Evolutionary conservation across 2,329 filamentous ascomycete species (phyloP).

Genomic region (Hymenoscyphus albidus): DNA sequence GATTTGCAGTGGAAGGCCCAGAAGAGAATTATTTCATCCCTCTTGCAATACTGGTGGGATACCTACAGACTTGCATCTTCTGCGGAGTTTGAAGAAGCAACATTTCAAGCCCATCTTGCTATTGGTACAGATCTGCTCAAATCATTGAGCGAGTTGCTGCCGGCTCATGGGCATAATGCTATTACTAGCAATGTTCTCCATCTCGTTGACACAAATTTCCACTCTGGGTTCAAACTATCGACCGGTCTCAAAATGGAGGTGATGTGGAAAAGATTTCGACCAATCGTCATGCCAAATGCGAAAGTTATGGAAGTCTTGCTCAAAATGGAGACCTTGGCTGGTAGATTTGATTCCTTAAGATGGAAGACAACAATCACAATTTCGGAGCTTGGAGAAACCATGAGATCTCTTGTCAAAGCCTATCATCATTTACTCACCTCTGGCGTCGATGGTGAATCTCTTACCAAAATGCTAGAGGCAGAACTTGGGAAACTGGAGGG

Average conservation of each 20-base stretch:
- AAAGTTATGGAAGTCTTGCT: conserved; percentile 44
- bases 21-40: conserved; percentile 38
- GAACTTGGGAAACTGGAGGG: conserved; percentile 52
- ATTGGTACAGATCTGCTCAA: conserved; percentile 34
- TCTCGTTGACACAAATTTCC: conserved; percentile 55
- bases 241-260: conserved; percentile 77
- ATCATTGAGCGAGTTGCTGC: conserved; percentile 5
- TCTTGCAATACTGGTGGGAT: conserved; percentile 53
- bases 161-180: not conserved
- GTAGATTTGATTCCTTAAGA: conserved; percentile 56
- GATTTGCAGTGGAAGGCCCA: conserved; percentile 35
- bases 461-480: conserved; percentile 47
- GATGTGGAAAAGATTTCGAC: conserved; percentile 71
- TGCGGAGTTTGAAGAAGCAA: conserved; percentile 55
- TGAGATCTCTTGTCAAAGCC: conserved; percentile 51
- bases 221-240: conserved; percentile 64
- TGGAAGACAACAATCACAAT: conserved; percentile 55
- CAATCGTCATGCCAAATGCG: conserved; percentile 50
- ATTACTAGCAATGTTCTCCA: conserved; percentile 30
- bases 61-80: conserved; percentile 47
- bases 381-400: conserved; percentile 49
- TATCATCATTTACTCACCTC: conserved; percentile 52
- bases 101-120: conserved; percentile 59
- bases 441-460: conserved; percentile 29
- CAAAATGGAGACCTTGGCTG: conserved; percentile 53